Base-by-base conservation (phyloP, 2,329 filamentous ascomycete species). In the Trichoderma semiorbis region DNA sequence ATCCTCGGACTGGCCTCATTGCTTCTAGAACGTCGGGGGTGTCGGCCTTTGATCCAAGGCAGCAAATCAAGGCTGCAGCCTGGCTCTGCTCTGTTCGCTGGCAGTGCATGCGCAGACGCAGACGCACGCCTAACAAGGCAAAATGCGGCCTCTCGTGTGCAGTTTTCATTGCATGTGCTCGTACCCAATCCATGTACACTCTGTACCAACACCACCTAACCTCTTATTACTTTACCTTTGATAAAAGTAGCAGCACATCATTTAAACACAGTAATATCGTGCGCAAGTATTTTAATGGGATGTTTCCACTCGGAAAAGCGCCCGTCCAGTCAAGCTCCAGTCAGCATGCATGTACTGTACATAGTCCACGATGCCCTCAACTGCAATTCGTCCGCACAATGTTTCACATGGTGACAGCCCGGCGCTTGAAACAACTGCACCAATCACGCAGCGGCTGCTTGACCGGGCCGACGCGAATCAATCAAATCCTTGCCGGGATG, bases 371-470 rank as follows among this genome's bases (percentile, higher is more conserved):
- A 61, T 60, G 28, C 10, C 64, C 63, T 66, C 64, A 18, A 32
- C 53, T 28, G 57, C 67, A 43, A 62, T 60, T 69, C 57, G 53
- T n/a, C 58, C 30, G 68, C 69, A 55, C 36, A 16, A 28, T 58
- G 61, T 71, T 65, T 71, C 61, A 65, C 50, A 50, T 58, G 50
- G 61, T 64, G 50, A 71, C 50, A 65, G 69, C 47, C 34, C 50
- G 69, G 69, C 69, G 69, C 69, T 71, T 66, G 69, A 71, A 66
- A 71, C 69, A 50, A 60, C 34, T 55, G 43, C 61, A 50, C 69
- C 60, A 71, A 71, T 71, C 69, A 70, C 21, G 47, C 68, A 64
- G 68, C 34, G 58, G 57, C 43, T 50, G n/a, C 28, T 61, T 32
- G 66, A 50, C 66, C 57, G 66, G 66, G n/a, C 39, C 55, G 66